These are phyloP conservation scores for Theobroma cacao DNA, from an alignment of 345 rosid species.

Conservation along the genomic window DNA sequence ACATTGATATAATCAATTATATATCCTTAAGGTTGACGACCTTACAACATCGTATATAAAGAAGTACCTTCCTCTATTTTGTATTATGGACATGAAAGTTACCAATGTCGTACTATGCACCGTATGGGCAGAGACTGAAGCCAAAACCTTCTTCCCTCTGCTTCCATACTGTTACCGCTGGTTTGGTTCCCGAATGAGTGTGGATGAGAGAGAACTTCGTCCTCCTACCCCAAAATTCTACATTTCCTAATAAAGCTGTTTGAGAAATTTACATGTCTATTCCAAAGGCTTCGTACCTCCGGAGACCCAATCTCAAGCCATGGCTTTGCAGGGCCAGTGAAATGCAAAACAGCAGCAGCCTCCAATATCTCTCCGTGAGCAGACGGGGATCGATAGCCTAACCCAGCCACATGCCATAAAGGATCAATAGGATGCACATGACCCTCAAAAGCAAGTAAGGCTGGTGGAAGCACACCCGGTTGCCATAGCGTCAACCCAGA, in stretches of 20 bases:
- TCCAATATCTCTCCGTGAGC: slow-evolving; percentile 31
- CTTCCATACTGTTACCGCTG: slow-evolving; percentile 22
- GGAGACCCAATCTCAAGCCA: slow-evolving; percentile 84
- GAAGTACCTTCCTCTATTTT: slow-evolving; percentile 29
- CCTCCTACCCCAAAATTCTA: slow-evolving; percentile 53
- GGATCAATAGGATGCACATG: slow-evolving; percentile 73
- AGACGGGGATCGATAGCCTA: slow-evolving; percentile 60
- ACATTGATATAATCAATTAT: not conserved
- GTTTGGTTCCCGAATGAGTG: slow-evolving; percentile 16
- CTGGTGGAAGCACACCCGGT: slow-evolving; percentile 82
- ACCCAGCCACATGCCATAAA: slow-evolving; percentile 76
- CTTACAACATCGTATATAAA: slow-evolving; percentile 14
- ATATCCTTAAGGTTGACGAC: not conserved
- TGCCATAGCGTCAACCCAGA: slow-evolving; percentile 76
- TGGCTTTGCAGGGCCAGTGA: slow-evolving; percentile 92
- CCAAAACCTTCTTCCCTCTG: slow-evolving; percentile 86
- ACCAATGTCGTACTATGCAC: slow-evolving; percentile 10
- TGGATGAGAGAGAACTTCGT: slow-evolving; percentile 23
- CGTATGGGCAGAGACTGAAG: slow-evolving; percentile 76
- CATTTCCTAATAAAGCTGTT: slow-evolving; percentile 70
- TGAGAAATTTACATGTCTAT: slow-evolving; percentile 60
- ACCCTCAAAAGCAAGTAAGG: slow-evolving; percentile 69
- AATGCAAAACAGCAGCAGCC: slow-evolving; percentile 82
- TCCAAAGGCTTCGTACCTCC: slow-evolving; percentile 69
- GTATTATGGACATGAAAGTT: slow-evolving; percentile 45